These are phyloP conservation scores for Aspergillus nomiae DNA, from an alignment of 2,329 filamentous ascomycete genomes.

Conservation along the genomic window DNA sequence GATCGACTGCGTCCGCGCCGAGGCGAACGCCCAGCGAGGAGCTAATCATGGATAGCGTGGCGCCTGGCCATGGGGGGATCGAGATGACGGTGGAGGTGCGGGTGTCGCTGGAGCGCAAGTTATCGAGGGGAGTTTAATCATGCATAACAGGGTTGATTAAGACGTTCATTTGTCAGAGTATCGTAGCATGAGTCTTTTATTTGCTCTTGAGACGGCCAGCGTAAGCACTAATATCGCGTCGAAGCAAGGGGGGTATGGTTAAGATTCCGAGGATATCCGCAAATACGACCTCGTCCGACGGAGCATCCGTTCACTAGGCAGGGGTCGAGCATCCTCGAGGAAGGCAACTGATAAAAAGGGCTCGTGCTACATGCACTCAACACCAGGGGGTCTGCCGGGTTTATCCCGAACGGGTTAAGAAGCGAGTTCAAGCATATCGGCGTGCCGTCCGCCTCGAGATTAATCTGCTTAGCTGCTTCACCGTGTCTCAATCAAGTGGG, in stretches of 20 bases:
- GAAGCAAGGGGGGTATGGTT: neutral
- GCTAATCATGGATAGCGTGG: constrained; percentile 3
- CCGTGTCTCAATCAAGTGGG: constrained; percentile 7
- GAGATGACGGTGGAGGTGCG: neutral
- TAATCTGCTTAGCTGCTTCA: no score
- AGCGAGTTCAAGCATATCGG: neutral
- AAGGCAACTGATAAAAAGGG: neutral
- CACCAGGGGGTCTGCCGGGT: neutral
- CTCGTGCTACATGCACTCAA: neutral
- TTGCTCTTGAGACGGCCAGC: neutral
- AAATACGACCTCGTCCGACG: neutral
- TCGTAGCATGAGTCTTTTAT: neutral
- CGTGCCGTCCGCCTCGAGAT: neutral
- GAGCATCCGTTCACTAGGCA: neutral
- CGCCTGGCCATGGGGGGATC: neutral
- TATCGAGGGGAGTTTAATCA: neutral
- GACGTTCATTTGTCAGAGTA: neutral
- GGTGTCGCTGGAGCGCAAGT: neutral
- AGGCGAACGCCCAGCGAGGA: constrained; percentile 30
- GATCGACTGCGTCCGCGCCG: neutral
- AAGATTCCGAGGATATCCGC: neutral
- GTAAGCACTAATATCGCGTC: neutral
- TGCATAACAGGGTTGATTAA: neutral
- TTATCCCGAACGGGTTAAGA: neutral
- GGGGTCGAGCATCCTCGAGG: neutral